phyloP scores from a whole-genome alignment of 23 red algal genomes.

The Gracilaria domingensis region DNA sequence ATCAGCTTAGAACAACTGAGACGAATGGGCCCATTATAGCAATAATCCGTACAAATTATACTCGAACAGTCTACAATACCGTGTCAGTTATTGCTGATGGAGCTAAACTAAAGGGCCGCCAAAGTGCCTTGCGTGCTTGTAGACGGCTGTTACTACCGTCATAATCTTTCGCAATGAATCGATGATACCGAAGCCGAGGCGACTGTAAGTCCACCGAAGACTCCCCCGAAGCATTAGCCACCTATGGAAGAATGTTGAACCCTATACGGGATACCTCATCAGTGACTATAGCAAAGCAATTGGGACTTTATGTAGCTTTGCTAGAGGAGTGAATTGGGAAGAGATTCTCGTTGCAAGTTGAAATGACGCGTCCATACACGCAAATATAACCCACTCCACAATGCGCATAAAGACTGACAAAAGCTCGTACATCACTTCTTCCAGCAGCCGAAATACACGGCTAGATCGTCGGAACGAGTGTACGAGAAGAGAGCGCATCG shows the following conservation, averaged over 20 bases:
- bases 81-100: neutral
- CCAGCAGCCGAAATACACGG: too few relatives aligned
- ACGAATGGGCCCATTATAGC: constrained; percentile 55
- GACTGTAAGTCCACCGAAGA: neutral
- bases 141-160: neutral
- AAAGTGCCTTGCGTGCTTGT: neutral
- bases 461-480: too few relatives aligned
- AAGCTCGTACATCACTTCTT: constrained; percentile 82
- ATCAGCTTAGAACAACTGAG: constrained; percentile 81
- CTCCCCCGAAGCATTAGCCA: neutral
- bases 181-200: neutral
- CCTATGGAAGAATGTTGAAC: too few relatives aligned
- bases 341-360: constrained; percentile 50
- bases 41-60: constrained; percentile 26
- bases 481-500: too few relatives aligned
- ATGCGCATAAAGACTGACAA: constrained; percentile 75
- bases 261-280: neutral
- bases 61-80: neutral
- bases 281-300: neutral
- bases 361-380: constrained; percentile 66
- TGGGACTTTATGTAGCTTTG: constrained; percentile 54
- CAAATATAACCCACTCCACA: constrained; percentile 74
- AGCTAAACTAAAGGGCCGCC: neutral
- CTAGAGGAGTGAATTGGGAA: constrained; percentile 53
- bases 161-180: neutral